A percentile compares a stretch with the other conserved stretches of the same genome.
Conservation (phyloP, 345 rosid genomes). For the Excoecaria cochinchinensis region DNA sequence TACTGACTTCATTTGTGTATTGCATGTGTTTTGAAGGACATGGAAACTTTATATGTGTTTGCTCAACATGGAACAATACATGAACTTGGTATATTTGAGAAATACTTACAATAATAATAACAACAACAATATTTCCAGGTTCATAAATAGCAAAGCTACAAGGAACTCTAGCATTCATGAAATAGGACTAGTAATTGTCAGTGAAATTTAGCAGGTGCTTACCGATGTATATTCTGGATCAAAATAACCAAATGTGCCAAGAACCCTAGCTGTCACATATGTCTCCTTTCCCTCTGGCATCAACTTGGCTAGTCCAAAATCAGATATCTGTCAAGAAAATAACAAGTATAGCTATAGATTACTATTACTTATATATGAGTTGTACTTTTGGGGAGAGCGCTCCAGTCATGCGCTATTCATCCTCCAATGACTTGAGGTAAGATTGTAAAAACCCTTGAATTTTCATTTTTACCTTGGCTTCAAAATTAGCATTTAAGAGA, state of each 20-base stretch:
- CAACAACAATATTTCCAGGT: background rate
- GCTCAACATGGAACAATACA: background rate
- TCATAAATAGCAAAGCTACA: background rate
- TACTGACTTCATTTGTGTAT: background rate
- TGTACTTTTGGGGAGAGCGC: background rate
- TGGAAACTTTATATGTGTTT: background rate
- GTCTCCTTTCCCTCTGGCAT: conserved; percentile 94
- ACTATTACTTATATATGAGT: background rate
- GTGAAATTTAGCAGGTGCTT: conserved; percentile 17
- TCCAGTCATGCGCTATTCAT: background rate
- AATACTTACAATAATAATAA: background rate
- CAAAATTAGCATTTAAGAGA: conserved; percentile 63
- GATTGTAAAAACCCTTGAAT: background rate
- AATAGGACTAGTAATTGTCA: background rate
- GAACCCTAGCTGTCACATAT: conserved; percentile 83
- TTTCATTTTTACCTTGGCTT: conserved; percentile 67
- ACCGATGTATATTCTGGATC: conserved; percentile 98
- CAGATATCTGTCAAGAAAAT: conserved; percentile 61
- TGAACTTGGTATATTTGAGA: background rate
- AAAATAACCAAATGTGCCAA: conserved; percentile 95
- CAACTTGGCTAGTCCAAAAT: conserved; percentile 92
- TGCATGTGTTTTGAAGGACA: background rate
- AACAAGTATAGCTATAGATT: conserved; percentile 21
- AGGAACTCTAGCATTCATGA: background rate
- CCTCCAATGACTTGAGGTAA: background rate